Evolutionary conservation across 345 rosid species (phyloP), one percentile per base, ranked within the genome.

Genomic region (Mercurialis annua): DNA sequence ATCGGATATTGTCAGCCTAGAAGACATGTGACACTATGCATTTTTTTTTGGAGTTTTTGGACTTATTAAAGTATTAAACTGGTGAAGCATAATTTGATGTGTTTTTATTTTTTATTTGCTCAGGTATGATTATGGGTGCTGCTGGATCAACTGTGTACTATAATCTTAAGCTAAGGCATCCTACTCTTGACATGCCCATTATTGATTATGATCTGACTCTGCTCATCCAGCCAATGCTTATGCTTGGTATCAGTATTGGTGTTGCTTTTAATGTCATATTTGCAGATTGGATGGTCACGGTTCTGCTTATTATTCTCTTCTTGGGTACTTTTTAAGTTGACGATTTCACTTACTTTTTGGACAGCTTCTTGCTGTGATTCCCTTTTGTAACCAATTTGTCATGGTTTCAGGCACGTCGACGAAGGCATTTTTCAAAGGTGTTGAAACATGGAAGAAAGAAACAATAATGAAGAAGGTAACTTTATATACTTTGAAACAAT

Each of bases 381-480:
- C 21, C 56, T 40, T 20, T 51, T 40, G 38, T 34, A 58, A 34
- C 56, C 64, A 31, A 58, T 1, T 59, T 29, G 6, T 52, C 23
- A 29, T 68, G 75, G 53, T 68, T 50, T 78, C 72, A 90, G 97
- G 86, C 10, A 90, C 97, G 21, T 86, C 97, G 31, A 82, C 89
- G n/a, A 90, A 85, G 79, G 89, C 94, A 71, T 90, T 86, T 80
- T 68, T 88, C 30, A 90, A 88, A 70, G 97, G 97, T 61, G 76
- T 81, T 34, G 92, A 90, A 73, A 90, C 90, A 42, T 90, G 97
- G 94, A 88, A 80, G 30, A 90, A 88, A 55, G 97, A 90, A 78
- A 85, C 92, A 36, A 71, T 90, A 63, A 21, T 77, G 81, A 90
- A 83, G 68, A 73, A 74, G 84, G 97, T 86, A 71, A 49, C 20